Conservation (phyloP, 2,329 filamentous ascomycete species). For the Phoma sp. region DNA sequence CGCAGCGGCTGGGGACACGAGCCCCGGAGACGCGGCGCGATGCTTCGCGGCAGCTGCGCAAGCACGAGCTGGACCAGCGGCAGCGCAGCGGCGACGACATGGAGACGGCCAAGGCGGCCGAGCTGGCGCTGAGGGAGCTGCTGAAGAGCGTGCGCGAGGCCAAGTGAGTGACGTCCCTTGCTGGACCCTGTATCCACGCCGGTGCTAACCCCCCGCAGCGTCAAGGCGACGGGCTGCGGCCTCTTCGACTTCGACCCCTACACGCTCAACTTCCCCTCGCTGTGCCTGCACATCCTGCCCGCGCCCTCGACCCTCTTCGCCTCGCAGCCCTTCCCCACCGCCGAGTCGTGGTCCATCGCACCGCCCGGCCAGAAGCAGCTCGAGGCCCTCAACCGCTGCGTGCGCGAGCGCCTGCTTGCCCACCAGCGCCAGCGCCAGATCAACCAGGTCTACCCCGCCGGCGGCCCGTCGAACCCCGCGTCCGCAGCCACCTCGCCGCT, state of each 20-base stretch:
- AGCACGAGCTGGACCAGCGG: conserved; percentile 69
- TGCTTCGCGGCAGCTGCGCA: conserved; percentile 51
- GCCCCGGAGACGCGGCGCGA: conserved; percentile 52
- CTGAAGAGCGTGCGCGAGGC: conserved; percentile 82
- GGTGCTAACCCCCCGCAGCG: conserved; percentile 41
- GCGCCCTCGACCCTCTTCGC: conserved; percentile 84
- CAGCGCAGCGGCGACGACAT: conserved; percentile 70
- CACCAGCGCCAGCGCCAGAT: conserved; percentile 46
- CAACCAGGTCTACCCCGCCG: conserved; percentile 43
- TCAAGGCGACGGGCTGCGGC: conserved; percentile 52
- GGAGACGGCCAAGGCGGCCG: conserved; percentile 83
- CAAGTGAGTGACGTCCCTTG: conserved; percentile 55
- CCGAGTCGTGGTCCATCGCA: conserved; percentile 80
- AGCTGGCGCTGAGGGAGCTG: conserved; percentile 84
- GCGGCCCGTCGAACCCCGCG: conserved; percentile 34
- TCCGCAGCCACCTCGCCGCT: conserved; percentile 44
- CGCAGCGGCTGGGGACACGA: conserved; percentile 52
- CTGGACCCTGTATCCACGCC: neutral
- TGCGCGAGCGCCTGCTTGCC: conserved; percentile 68
- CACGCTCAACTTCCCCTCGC: conserved; percentile 82
- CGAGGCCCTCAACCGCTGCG: conserved; percentile 72
- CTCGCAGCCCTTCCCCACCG: conserved; percentile 77
- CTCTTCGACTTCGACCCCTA: conserved; percentile 84
- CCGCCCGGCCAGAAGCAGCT: conserved; percentile 78
- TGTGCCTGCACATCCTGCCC: conserved; percentile 82